Evolutionary conservation across 2,329 filamentous ascomycete genomes (phyloP).

Genomic region (Lachnellula occidentalis): DNA sequence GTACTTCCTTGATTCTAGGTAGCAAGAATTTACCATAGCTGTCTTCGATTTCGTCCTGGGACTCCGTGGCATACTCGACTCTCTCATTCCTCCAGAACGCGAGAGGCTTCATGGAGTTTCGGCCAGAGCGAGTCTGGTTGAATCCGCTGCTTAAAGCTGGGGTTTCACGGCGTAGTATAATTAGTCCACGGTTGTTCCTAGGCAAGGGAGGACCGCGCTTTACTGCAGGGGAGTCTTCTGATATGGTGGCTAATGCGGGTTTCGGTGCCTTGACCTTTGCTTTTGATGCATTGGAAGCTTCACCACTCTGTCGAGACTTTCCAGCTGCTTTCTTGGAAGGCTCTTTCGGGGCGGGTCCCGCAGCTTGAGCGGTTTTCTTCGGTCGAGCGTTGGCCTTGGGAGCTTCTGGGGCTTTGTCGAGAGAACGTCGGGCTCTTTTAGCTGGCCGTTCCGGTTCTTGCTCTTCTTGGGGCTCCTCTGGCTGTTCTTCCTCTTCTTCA

Average conservation of each 20-base stretch:
- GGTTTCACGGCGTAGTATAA: slow-evolving; percentile 45
- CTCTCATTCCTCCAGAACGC: slow-evolving; percentile 85
- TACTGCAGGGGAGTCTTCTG: slow-evolving; percentile 26
- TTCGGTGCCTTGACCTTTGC: slow-evolving; percentile 15
- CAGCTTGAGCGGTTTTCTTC: slow-evolving; percentile 20
- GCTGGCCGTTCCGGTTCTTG: slow-evolving; percentile 16
- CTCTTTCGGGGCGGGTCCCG: slow-evolving; percentile 4
- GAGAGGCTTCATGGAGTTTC: slow-evolving; percentile 71
- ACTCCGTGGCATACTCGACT: slow-evolving; percentile 49
- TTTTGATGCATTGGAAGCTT: slow-evolving; percentile 4
- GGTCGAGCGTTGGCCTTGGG: slow-evolving; percentile 22
- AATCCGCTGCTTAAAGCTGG: slow-evolving; percentile 33
- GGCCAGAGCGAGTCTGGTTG: slow-evolving; percentile 66
- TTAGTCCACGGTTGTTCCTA: slow-evolving; percentile 41
- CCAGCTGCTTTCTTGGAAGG: slow-evolving; percentile 7
- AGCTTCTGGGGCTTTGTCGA: slow-evolving; percentile 15
- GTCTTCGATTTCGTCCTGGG: slow-evolving; percentile 49
- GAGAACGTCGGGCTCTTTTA: slow-evolving; percentile 14
- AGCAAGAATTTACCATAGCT: slow-evolving; percentile 53
- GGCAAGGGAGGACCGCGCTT: slow-evolving; percentile 34
- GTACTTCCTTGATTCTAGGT: slow-evolving; percentile 68
- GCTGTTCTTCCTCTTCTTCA: not conserved
- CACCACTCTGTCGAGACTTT: slow-evolving; percentile 21
- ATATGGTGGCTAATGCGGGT: slow-evolving; percentile 18
- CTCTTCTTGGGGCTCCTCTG: slow-evolving; percentile 13